A percentile compares a stretch with the other conserved stretches of the same genome.
Evolutionary conservation across 2,329 filamentous ascomycete species (phyloP).

Genomic region (Aspergillus aculeatinus): DNA sequence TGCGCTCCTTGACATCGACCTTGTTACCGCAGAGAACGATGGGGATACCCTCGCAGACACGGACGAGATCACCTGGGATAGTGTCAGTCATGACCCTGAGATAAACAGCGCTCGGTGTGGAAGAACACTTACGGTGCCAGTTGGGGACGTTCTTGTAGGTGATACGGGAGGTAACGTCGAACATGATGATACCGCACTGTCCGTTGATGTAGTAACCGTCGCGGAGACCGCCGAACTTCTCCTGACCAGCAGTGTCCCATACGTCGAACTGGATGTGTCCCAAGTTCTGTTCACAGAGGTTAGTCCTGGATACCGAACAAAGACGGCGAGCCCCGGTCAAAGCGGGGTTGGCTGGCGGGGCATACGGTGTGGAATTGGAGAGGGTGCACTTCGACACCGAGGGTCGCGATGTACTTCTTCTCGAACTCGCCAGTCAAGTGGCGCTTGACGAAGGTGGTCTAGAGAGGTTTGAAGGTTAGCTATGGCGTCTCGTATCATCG

Average conservation of each 20-base stretch:
- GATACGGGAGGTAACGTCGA: slow-evolving; percentile 98
- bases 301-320: slow-evolving; percentile 23
- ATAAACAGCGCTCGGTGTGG: neutral
- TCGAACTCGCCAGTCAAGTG: slow-evolving; percentile 99
- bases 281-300: slow-evolving; percentile 65
- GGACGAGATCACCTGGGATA: slow-evolving; percentile 82
- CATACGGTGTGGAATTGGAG: slow-evolving; percentile 96
- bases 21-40: slow-evolving; percentile 99
- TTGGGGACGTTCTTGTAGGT: slow-evolving; percentile 99
- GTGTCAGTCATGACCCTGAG: slow-evolving; percentile 14
- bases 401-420: slow-evolving; percentile 99
- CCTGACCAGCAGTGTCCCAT: slow-evolving; percentile 98
- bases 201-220: slow-evolving; percentile 99
- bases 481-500: slow-evolving; percentile 5
- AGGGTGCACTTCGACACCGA: slow-evolving; percentile 99
- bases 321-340: slow-evolving; percentile 18
- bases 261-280: slow-evolving; percentile 98
- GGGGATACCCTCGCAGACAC: slow-evolving; percentile 98
- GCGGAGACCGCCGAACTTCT: slow-evolving; percentile 99
- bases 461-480: slow-evolving; percentile 20
- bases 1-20: slow-evolving; percentile 99
- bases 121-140: slow-evolving; percentile 88
- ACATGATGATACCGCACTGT: slow-evolving; percentile 99
- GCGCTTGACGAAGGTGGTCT: slow-evolving; percentile 99
- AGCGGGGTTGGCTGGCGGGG: slow-evolving; percentile 40